These are phyloP conservation scores for Ustilago trichophora DNA, from an alignment of 1,284 basidiomycete genomes.

Conservation along the genomic window DNA sequence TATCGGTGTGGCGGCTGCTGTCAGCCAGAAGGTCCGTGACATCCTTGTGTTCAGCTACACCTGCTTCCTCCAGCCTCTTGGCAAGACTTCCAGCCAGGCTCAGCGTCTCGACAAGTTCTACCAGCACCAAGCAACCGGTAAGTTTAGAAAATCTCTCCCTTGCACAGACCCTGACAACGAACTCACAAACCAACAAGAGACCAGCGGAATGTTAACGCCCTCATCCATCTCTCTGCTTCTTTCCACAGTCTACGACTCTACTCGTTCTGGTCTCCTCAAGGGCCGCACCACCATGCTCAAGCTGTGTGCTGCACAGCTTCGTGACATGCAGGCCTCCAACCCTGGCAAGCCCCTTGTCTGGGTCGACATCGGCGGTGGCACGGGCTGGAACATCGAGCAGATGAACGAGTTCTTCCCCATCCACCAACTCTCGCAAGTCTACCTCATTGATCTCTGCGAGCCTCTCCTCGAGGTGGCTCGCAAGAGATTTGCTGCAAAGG, in stretches of 20 bases:
- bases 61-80: constrained; percentile 66
- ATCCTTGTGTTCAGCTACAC: constrained; percentile 61
- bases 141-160: too few species aligned
- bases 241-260: constrained; percentile 61
- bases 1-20: constrained; percentile 34
- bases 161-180: too few species aligned
- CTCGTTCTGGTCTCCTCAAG: constrained; percentile 62
- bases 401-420: constrained; percentile 78
- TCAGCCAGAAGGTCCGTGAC: constrained; percentile 48
- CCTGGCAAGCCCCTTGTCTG: constrained; percentile 74
- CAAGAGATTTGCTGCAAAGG: constrained; percentile 75
- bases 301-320: constrained; percentile 76
- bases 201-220: background rate
- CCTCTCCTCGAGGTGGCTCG: constrained; percentile 78
- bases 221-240: background rate
- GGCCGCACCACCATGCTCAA: constrained; percentile 66
- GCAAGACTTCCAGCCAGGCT: constrained; percentile 62
- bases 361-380: constrained; percentile 85
- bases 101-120: constrained; percentile 65
- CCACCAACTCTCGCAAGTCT: constrained; percentile 70
- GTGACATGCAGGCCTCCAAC: constrained; percentile 67
- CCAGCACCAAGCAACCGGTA: constrained; percentile 61
- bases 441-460: constrained; percentile 80
- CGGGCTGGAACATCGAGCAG: constrained; percentile 82
- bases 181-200: too few species aligned